Percentiles rank a stretch among this genome's conserved stretches.
These are phyloP conservation scores for Apiospora saccharicola DNA, from an alignment of 2,329 filamentous ascomycete genomes.

Conservation along the genomic window DNA sequence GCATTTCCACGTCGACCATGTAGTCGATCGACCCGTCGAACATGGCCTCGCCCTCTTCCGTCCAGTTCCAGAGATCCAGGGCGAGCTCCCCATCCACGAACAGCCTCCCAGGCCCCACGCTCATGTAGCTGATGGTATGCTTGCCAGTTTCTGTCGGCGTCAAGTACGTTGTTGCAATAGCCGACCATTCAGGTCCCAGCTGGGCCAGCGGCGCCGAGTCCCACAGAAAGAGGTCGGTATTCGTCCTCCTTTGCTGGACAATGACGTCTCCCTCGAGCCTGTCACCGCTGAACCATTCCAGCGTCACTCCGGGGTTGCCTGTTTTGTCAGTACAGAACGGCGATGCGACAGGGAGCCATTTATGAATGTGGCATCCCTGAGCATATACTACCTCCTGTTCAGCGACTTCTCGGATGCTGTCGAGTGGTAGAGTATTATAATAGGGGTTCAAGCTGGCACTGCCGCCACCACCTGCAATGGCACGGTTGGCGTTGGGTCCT, in stretches of 20 bases:
- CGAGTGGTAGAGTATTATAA: conserved; percentile 70
- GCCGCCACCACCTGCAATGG: conserved; percentile 72
- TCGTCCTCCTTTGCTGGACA: conserved; percentile 64
- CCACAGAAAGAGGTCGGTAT: conserved; percentile 75
- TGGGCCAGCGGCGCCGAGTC: conserved; percentile 69
- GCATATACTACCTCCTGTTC: conserved; percentile 66
- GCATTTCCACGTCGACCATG: conserved; percentile 65
- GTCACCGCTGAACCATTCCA: conserved; percentile 72
- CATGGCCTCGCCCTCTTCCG: conserved; percentile 74
- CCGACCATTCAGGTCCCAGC: conserved; percentile 70
- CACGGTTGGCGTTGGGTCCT: conserved; percentile 71
- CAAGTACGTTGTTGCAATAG: conserved; percentile 66
- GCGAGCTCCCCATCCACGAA: conserved; percentile 66
- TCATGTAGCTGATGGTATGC: conserved; percentile 73
- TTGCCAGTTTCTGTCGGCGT: conserved; percentile 65
- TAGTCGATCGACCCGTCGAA: conserved; percentile 73
- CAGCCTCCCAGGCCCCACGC: conserved; percentile 69
- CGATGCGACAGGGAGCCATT: conserved; percentile 70
- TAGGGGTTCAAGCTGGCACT: conserved; percentile 74
- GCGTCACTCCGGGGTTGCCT: conserved; percentile 66
- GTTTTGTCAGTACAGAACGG: conserved; percentile 63
- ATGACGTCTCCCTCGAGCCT: conserved; percentile 65
- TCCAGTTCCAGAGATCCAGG: conserved; percentile 74
- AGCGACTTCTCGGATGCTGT: conserved; percentile 64
- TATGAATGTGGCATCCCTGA: conserved; percentile 68